A percentile compares a stretch with the other conserved stretches of the same genome.
Evolutionary conservation across 2,329 filamentous ascomycete species (phyloP).

Genomic region (Phyllachora maydis): DNA sequence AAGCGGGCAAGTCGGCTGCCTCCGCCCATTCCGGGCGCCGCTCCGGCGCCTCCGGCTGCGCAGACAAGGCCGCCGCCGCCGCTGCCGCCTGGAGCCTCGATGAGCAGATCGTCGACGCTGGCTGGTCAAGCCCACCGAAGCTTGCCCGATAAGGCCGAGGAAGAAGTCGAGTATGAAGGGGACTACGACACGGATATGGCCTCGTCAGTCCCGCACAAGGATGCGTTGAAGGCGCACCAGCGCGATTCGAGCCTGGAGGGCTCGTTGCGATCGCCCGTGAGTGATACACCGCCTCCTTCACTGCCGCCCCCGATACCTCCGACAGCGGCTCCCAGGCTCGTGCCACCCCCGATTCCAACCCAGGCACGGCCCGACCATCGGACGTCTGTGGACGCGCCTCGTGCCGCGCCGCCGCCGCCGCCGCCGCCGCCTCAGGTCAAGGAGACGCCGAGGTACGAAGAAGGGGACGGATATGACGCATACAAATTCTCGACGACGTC

Average conservation of each 20-base stretch:
- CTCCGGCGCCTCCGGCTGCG: conserved; percentile 21
- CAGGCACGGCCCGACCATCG: conserved; percentile 34
- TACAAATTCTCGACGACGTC: conserved; percentile 35
- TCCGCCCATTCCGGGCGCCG: conserved; percentile 37
- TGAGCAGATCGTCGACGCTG: conserved; percentile 35
- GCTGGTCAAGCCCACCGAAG: conserved; percentile 29
- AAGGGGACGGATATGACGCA: conserved; percentile 51
- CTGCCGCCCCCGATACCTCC: conserved; percentile 38
- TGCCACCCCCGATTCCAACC: conserved; percentile 42
- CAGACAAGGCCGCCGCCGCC: conserved; percentile 46
- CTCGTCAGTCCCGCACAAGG: conserved; percentile 82
- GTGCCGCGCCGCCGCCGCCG: conserved; percentile 46
- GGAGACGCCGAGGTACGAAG: conserved; percentile 17
- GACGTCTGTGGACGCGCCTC: conserved; percentile 49
- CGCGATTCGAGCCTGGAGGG: conserved; percentile 61
- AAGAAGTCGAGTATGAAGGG: conserved; percentile 85
- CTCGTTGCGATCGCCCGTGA: conserved; percentile 32
- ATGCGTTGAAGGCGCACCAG: conserved; percentile 67
- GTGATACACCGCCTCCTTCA: conserved; percentile 21
- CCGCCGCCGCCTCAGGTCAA: conserved; percentile 31
- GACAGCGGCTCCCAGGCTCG: conserved; percentile 31
- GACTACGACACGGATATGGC: conserved; percentile 97
- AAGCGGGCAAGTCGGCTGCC: conserved; percentile 36
- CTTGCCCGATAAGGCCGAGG: conserved; percentile 55
- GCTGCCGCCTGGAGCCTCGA: conserved; percentile 31